Evolutionary conservation across 164 flowering plant species (phyloP).

Genomic region (Cinnamomum chago): DNA sequence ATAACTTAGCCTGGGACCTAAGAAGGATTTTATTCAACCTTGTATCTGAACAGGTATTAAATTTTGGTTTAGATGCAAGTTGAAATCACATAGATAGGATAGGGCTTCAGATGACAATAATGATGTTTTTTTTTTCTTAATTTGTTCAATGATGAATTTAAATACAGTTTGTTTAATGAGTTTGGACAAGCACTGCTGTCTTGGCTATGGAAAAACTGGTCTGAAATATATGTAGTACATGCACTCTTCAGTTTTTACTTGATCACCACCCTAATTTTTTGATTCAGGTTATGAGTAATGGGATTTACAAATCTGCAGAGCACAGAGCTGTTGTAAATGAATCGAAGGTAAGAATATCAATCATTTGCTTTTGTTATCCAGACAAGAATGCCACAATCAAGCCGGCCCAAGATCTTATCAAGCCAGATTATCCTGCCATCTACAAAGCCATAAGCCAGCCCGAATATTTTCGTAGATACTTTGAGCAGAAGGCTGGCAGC

Average conservation of each 20-base stretch:
- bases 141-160: no score
- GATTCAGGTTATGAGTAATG: slow-evolving; percentile 14
- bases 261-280: not conserved
- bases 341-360: slow-evolving; percentile 7
- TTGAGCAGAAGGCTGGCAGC: not conserved
- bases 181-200: no score
- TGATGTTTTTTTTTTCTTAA: no score
- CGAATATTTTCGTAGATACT: not conserved
- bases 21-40: no score
- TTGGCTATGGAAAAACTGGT: no score
- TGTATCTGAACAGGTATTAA: no score
- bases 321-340: slow-evolving; percentile 14
- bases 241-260: not conserved
- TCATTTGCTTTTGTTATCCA: slow-evolving; percentile 14
- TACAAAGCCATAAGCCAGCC: not conserved
- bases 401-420: slow-evolving; percentile 2
- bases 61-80: no score
- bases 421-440: slow-evolving; percentile 4
- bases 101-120: no score
- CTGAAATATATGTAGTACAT: not conserved
- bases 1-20: no score
- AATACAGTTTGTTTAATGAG: no score
- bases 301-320: slow-evolving; percentile 8
- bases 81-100: no score
- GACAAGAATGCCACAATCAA: not conserved